Conservation (phyloP, 2,329 filamentous ascomycete species). For the Metarhizium rileyi region DNA sequence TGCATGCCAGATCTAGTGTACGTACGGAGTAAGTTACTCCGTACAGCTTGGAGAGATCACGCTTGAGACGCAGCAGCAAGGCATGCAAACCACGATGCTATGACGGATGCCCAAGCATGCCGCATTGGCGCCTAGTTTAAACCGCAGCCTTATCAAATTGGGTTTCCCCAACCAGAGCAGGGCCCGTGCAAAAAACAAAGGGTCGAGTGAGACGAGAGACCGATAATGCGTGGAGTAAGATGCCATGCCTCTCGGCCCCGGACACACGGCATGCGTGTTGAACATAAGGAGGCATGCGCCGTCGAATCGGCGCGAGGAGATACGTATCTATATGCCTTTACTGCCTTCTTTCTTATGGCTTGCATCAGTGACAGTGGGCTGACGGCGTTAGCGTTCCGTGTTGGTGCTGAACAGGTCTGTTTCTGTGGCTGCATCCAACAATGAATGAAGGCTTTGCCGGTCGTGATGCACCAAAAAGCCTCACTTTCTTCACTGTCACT, state of each 20-base stretch:
- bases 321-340: not conserved
- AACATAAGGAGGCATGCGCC: constrained; percentile 4
- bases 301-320: not conserved
- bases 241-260: not conserved
- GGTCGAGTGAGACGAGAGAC: not conserved
- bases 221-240: not conserved
- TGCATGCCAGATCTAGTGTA: not conserved
- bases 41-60: too few species aligned
- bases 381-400: not conserved
- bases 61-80: not conserved
- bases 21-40: not conserved
- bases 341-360: not conserved
- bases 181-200: not conserved
- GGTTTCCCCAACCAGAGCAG: not conserved
- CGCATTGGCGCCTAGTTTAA: not conserved
- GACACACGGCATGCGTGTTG: not conserved
- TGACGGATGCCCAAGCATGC: not conserved
- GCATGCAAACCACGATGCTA: not conserved
- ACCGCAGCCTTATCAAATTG: not conserved
- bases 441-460: not conserved
- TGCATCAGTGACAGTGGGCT: not conserved
- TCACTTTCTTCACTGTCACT: not conserved
- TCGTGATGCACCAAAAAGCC: not conserved
- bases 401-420: not conserved
- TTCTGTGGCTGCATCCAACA: too few species aligned